Evolutionary conservation across 2,329 filamentous ascomycete species (phyloP).

Genomic region (Cryphonectria carpinicola): DNA sequence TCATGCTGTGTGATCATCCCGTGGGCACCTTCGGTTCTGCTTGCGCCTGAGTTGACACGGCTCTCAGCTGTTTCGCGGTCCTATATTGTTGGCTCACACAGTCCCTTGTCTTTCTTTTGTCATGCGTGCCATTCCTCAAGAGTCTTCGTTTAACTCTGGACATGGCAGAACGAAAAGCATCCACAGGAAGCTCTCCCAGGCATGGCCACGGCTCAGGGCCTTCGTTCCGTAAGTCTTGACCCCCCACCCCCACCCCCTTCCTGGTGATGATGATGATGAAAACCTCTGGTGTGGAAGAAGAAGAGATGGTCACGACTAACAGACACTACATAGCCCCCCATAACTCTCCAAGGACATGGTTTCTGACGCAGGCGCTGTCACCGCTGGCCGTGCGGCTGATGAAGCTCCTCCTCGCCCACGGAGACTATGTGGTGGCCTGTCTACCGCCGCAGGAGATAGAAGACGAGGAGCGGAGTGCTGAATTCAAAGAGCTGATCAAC

Average conservation of each 20-base stretch:
- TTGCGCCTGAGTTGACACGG: constrained; percentile 4
- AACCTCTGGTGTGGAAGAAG: constrained; percentile 20
- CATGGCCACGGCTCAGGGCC: constrained; percentile 50
- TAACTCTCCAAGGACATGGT: constrained; percentile 85
- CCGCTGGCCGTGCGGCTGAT: constrained; percentile 84
- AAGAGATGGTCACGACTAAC: constrained; percentile 37
- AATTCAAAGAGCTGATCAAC: constrained; percentile 79
- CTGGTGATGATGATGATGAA: not conserved
- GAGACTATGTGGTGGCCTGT: constrained; percentile 87
- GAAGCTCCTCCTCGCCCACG: constrained; percentile 81
- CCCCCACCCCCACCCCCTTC: constrained; percentile 7
- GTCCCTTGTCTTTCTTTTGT: constrained; percentile 8
- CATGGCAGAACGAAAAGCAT: constrained; percentile 52
- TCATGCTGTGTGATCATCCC: constrained; percentile 29
- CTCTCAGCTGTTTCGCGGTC: not conserved
- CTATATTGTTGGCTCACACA: constrained; percentile 14
- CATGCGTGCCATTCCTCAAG: constrained; percentile 23
- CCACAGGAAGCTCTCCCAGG: constrained; percentile 47
- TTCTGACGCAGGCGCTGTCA: constrained; percentile 84
- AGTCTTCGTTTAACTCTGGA: constrained; percentile 25
- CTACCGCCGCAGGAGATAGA: constrained; percentile 79
- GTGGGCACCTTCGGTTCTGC: constrained; percentile 17
- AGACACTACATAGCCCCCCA: constrained; percentile 58
- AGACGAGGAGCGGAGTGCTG: constrained; percentile 72
- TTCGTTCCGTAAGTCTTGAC: constrained; percentile 55